Evolutionary conservation across 371 early-diverging fungal species (phyloP).

Genomic region (Actinomortierella ambigua): DNA sequence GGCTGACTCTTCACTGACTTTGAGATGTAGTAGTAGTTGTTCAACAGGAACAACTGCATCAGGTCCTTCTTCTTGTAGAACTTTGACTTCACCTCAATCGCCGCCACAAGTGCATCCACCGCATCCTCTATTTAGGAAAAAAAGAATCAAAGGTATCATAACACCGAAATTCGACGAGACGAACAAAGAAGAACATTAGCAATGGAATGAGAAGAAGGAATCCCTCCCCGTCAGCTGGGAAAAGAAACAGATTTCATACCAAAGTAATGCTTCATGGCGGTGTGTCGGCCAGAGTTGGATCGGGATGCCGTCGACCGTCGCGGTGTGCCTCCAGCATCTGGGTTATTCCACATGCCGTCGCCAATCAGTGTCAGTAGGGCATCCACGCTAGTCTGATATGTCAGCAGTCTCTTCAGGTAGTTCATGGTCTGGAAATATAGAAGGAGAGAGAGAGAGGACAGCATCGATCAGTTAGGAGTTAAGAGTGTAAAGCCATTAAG

Average conservation of each 20-base stretch:
- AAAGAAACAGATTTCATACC: constrained; percentile 19
- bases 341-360: constrained; percentile 67
- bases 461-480: not conserved
- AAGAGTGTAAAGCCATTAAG: not conserved
- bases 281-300: constrained; percentile 24
- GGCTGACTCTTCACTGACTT: constrained; percentile 69
- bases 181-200: not conserved
- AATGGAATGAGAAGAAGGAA: not conserved
- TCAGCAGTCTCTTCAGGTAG: constrained; percentile 63
- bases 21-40: constrained; percentile 82
- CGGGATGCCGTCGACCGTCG: constrained; percentile 49
- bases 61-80: constrained; percentile 76
- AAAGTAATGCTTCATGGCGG: constrained; percentile 35
- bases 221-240: not conserved
- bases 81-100: constrained; percentile 68
- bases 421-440: constrained; percentile 56
- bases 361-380: constrained; percentile 59
- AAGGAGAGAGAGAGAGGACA: constrained; percentile 1
- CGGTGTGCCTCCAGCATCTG: constrained; percentile 25
- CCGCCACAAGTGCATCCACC: constrained; percentile 62
- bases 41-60: constrained; percentile 75
- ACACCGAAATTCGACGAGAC: constrained; percentile 44
- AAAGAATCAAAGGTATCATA: constrained; percentile 18
- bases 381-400: constrained; percentile 64
- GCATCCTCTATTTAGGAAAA: constrained; percentile 54